phyloP scores from a whole-genome alignment of 495 filamentous ascomycete species.

The Amniculicola lignicola region DNA sequence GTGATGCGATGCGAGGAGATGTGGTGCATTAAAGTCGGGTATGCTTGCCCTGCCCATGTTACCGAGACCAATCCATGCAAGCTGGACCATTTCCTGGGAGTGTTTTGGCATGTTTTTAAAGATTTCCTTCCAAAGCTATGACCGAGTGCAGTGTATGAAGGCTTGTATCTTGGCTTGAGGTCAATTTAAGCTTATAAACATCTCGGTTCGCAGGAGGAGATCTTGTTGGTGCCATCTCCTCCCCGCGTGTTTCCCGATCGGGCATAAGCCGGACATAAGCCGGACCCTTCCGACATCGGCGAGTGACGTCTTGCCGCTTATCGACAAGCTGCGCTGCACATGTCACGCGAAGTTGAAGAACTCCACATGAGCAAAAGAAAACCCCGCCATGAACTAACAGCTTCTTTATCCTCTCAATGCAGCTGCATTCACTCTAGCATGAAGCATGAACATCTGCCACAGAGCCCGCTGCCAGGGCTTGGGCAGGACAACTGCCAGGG shows the following conservation, averaged over 20 bases:
- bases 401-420: too few species aligned
- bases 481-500: slow-evolving; percentile 10
- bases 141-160: background rate
- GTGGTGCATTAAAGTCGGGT: too few species aligned
- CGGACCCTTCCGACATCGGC: background rate
- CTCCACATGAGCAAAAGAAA: too few species aligned
- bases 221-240: too few species aligned
- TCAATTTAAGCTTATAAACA: background rate
- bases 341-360: too few species aligned
- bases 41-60: slow-evolving; percentile 80
- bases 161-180: background rate
- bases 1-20: slow-evolving; percentile 2
- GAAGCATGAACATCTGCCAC: slow-evolving; percentile 31
- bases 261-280: too few species aligned
- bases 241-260: too few species aligned
- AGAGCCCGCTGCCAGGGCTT: slow-evolving; percentile 30
- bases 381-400: too few species aligned
- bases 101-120: background rate
- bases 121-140: background rate
- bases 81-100: slow-evolving; percentile 51
- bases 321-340: too few species aligned
- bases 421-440: too few species aligned
- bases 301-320: background rate
- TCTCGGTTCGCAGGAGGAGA: too few species aligned
- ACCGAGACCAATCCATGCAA: slow-evolving; percentile 83